phyloP scores from a whole-genome alignment of 306 rosid genomes.

The Medicago lupulina region DNA sequence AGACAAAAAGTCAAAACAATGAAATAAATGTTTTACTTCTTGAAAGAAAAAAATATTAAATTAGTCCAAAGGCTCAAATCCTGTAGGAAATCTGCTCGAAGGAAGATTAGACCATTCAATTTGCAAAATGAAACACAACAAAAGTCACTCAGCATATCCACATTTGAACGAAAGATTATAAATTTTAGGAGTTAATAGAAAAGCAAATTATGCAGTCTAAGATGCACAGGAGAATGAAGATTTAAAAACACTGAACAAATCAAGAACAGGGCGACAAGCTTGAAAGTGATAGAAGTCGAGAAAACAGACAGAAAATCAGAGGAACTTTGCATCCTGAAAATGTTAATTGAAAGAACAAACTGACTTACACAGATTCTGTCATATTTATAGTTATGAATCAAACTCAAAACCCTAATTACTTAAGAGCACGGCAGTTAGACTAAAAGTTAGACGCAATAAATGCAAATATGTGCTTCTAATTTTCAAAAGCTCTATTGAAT shows the following conservation, averaged over 20 bases:
- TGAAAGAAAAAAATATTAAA: background rate
- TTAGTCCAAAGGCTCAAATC: background rate
- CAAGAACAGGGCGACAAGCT: background rate
- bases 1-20: conserved; percentile 11
- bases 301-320: background rate
- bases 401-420: background rate
- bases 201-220: conserved; percentile 3
- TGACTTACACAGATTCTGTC: background rate
- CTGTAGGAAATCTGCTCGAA: background rate
- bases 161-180: background rate
- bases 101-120: conserved; percentile 28
- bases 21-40: background rate
- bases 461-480: background rate
- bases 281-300: too few relatives aligned
- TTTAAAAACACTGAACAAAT: background rate
- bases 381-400: background rate
- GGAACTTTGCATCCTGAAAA: background rate
- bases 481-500: background rate
- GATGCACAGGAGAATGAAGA: conserved; percentile 7
- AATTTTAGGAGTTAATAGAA: background rate
- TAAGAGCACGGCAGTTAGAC: too few relatives aligned
- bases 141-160: background rate
- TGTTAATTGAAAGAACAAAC: background rate
- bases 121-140: conserved; percentile 23
- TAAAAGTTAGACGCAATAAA: background rate